Evolutionary conservation across 345 rosid species (phyloP), one percentile per base, ranked within the genome.

Genomic region (Angophora floribunda): DNA sequence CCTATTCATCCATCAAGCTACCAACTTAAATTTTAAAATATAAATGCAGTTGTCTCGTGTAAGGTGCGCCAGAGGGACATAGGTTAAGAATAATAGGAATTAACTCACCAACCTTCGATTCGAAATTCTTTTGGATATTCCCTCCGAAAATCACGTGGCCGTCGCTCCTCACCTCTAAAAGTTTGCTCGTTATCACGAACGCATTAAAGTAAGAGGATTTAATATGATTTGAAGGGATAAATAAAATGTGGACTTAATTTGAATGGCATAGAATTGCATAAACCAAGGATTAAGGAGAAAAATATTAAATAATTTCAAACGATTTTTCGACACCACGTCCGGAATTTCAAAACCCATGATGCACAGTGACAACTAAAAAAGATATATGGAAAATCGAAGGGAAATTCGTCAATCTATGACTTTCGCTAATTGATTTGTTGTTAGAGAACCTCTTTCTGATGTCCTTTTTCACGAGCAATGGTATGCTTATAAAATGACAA

Each of bases 351-450:
- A 75, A 21, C 22, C 11, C 13, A 4, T 7, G 0, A 75, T 7
- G 13, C 13, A 9, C 0, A 1, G 28, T 10, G 28, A 19, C 0
- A 10, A 24, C 7, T 41, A 3, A 5, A 24, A 36, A 36, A 70
- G 4, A 11, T 8, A 19, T 17, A 70, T 36, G 26, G 7, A 41
- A 19, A 70, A 70, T 70, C 1, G 7, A 32, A 30, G 78, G 10
- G 44, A 65, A 65, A 65, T 65, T 65, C 41, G 11, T 30, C 16
- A 30, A 32, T 70, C 5, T 32, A 8, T 0, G 6, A 17, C 45
- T 36, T 70, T 70, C 0, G 13, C 24, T 7, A 17, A 70, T 70
- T 13, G 6, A 70, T 36, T 15, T 0, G 22, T 36, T 26, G 36
- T 70, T 0, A 19, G 0, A 36, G 4, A 36, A 67, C 44, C 22